Percentiles rank a stretch among this genome's conserved stretches.
Evolutionary conservation across 1,284 basidiomycete genomes (phyloP).

Genomic region (Mycocalia duriaeana): DNA sequence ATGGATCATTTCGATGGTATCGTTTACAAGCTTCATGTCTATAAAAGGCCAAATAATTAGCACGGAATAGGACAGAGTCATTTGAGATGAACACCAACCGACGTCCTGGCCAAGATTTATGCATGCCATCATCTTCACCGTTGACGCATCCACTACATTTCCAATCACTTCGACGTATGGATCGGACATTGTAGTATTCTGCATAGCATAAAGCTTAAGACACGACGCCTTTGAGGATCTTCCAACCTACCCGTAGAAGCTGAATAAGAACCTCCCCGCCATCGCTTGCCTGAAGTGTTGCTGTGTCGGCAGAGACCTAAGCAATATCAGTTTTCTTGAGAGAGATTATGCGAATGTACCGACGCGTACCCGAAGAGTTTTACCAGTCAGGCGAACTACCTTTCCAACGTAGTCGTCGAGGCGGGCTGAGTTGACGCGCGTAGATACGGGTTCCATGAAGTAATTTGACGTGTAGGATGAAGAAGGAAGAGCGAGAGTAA

Average conservation of each 20-base stretch:
- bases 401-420: constrained; percentile 51
- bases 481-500: too few relatives aligned
- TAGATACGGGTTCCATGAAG: constrained; percentile 45
- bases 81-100: too few relatives aligned
- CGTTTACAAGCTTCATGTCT: constrained; percentile 68
- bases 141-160: constrained; percentile 52
- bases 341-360: neutral
- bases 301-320: constrained; percentile 51
- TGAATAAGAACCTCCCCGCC: constrained; percentile 64
- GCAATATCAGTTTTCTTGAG: constrained; percentile 2
- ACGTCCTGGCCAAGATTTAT: constrained; percentile 63
- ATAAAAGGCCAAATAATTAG: too few relatives aligned
- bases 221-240: too few relatives aligned
- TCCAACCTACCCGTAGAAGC: constrained; percentile 42
- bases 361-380: constrained; percentile 54
- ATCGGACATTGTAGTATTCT: constrained; percentile 49
- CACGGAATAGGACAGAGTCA: too few relatives aligned
- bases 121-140: constrained; percentile 57
- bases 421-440: constrained; percentile 64
- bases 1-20: constrained; percentile 60
- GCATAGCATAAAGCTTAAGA: too few relatives aligned
- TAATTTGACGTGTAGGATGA: too few relatives aligned
- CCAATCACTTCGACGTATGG: constrained; percentile 77
- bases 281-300: constrained; percentile 68
- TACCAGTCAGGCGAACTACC: constrained; percentile 70